Percentiles rank a stretch among this genome's conserved stretches.
phyloP scores from a whole-genome alignment of 1,284 basidiomycete genomes.

The Cutaneotrichosporon mucoides region DNA sequence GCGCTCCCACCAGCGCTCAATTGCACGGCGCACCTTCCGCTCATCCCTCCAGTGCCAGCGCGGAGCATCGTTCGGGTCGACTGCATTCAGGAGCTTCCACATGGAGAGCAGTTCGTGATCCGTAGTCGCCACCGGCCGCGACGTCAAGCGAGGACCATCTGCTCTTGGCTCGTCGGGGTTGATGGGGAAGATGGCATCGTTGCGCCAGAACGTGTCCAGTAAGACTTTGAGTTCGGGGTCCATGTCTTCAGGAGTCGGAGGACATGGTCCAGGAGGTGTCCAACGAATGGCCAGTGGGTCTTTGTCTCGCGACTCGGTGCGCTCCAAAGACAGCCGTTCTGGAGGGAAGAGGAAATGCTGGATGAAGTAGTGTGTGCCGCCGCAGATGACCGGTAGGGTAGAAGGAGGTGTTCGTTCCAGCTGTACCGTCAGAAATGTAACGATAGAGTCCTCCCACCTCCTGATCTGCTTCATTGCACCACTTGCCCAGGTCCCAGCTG shows the following conservation, averaged over 20 bases:
- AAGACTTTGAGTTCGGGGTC: constrained; percentile 18
- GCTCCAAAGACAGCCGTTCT: constrained; percentile 56
- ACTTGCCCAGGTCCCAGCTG: constrained; percentile 62
- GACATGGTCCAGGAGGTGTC: constrained; percentile 37
- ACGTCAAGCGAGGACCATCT: background rate
- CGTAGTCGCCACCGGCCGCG: constrained; percentile 54
- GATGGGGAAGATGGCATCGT: constrained; percentile 31
- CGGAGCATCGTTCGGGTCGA: constrained; percentile 72
- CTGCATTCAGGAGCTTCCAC: constrained; percentile 61
- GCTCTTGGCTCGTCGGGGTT: constrained; percentile 28
- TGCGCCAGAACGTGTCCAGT: constrained; percentile 44
- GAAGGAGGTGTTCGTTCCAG: background rate
- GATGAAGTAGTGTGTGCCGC: constrained; percentile 95
- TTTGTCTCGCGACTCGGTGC: constrained; percentile 2
- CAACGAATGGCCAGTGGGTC: constrained; percentile 24
- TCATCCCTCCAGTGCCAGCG: constrained; percentile 96
- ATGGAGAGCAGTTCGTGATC: constrained; percentile 56
- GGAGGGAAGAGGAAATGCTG: constrained; percentile 76
- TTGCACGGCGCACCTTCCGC: constrained; percentile 76
- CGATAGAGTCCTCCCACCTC: constrained; percentile 53
- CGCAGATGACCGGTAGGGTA: constrained; percentile 77
- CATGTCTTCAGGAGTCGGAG: constrained; percentile 35
- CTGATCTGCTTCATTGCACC: constrained; percentile 70
- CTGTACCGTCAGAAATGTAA: constrained; percentile 6
- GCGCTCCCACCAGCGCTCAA: constrained; percentile 74